Conservation (phyloP, 2,329 filamentous ascomycete genomes). For the Lasiodiplodia sp. region DNA sequence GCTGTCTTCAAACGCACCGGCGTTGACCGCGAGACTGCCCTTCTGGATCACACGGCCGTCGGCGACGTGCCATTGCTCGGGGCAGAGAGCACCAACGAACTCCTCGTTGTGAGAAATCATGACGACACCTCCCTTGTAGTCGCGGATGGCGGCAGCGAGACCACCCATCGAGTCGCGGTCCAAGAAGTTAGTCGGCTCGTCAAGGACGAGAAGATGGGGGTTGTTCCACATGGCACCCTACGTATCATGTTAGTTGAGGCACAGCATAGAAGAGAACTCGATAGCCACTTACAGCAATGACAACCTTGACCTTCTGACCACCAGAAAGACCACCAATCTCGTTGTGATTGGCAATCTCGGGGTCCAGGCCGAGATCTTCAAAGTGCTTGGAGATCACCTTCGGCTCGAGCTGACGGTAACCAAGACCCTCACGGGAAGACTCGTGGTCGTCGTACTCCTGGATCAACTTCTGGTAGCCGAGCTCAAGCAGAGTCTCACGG, state of each 20-base stretch:
- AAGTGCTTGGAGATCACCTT: constrained; percentile 98
- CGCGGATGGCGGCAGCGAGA: constrained; percentile 94
- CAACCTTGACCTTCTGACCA: constrained; percentile 99
- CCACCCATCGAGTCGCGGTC: constrained; percentile 97
- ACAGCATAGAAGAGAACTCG: constrained; percentile 67
- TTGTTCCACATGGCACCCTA: constrained; percentile 78
- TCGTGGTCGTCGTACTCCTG: constrained; percentile 99
- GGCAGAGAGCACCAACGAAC: constrained; percentile 93
- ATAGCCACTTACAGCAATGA: constrained; percentile 68
- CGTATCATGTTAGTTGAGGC: constrained; percentile 53
- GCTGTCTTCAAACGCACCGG: constrained; percentile 87
- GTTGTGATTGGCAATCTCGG: constrained; percentile 98
- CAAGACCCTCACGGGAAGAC: constrained; percentile 96
- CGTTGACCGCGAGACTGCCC: constrained; percentile 74
- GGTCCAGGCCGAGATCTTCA: constrained; percentile 93
- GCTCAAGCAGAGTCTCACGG: constrained; percentile 84
- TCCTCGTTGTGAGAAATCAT: constrained; percentile 99
- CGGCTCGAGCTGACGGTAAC: constrained; percentile 91
- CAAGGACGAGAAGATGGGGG: constrained; percentile 93
- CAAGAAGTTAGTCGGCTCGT: constrained; percentile 99
- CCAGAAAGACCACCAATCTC: constrained; percentile 95
- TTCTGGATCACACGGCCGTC: constrained; percentile 88
- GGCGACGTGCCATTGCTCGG: constrained; percentile 94
- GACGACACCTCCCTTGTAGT: constrained; percentile 97
- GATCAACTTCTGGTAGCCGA: constrained; percentile 90